Percentiles rank a stretch among this genome's conserved stretches.
phyloP scores from a whole-genome alignment of 2,329 filamentous ascomycete species.

The Aspergillus vadensis region DNA sequence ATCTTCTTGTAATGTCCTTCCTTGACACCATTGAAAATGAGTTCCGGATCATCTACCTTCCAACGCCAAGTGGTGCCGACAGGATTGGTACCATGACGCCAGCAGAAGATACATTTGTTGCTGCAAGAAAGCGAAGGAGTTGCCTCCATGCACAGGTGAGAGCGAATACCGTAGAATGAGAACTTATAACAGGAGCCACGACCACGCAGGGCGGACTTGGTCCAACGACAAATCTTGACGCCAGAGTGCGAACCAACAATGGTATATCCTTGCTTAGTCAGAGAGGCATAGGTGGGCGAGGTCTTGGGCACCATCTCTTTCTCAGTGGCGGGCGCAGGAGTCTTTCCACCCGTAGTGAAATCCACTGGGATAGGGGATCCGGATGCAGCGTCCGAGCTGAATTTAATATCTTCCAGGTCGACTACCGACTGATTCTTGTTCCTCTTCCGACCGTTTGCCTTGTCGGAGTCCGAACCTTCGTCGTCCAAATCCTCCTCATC shows the following conservation, averaged over 20 bases:
- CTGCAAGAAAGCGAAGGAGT: conserved; percentile 93
- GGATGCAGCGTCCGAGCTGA: conserved; percentile 35
- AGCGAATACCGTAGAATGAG: conserved; percentile 95
- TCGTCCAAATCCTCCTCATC: conserved; percentile 71
- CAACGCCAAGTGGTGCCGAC: conserved; percentile 97
- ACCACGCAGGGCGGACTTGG: conserved; percentile 90
- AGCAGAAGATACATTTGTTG: conserved; percentile 99
- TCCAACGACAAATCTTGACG: conserved; percentile 98
- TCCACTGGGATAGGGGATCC: conserved; percentile 71
- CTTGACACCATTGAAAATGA: conserved; percentile 89
- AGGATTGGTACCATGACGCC: conserved; percentile 95
- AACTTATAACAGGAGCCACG: conserved; percentile 97
- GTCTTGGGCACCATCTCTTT: conserved; percentile 95
- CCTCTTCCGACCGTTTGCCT: conserved; percentile 51
- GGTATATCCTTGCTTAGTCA: conserved; percentile 95
- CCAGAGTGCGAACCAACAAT: conserved; percentile 95
- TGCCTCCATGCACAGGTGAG: conserved; percentile 97
- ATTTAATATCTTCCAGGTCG: conserved; percentile 80
- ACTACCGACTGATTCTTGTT: conserved; percentile 56
- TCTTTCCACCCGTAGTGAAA: conserved; percentile 64
- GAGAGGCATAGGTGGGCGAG: conserved; percentile 82
- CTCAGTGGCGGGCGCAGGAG: conserved; percentile 46
- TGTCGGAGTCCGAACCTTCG: conserved; percentile 54
- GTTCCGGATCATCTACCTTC: conserved; percentile 85
- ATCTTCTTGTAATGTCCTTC: conserved; percentile 95